A percentile compares a stretch with the other conserved stretches of the same genome.
These are phyloP conservation scores for Meyerozyma elateridarum DNA, from an alignment of 1,139 yeast genomes.

Conservation along the genomic window DNA sequence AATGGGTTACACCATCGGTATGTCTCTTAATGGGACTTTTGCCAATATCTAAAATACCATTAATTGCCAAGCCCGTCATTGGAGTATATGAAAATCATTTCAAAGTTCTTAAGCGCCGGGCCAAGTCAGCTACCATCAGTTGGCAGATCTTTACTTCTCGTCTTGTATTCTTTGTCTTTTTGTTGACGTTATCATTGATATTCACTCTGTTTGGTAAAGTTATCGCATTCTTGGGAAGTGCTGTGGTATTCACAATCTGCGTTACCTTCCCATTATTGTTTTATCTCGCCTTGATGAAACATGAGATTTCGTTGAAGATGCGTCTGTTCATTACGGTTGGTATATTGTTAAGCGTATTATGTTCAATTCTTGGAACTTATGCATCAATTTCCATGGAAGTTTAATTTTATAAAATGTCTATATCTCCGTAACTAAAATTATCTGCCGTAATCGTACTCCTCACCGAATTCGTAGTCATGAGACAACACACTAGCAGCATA, in stretches of 20 bases:
- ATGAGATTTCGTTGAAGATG: slow-evolving; percentile 38
- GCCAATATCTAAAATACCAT: slow-evolving; percentile 39
- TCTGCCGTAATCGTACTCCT: not conserved
- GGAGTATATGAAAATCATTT: slow-evolving; percentile 34
- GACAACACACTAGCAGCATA: slow-evolving; percentile 50
- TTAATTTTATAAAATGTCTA: not conserved
- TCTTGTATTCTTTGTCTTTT: slow-evolving; percentile 18
- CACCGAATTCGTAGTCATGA: slow-evolving; percentile 15
- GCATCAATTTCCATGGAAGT: slow-evolving; percentile 22
- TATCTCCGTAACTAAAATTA: not conserved
- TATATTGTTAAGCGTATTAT: slow-evolving; percentile 38
- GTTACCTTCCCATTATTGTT: slow-evolving; percentile 71
- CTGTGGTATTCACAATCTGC: slow-evolving; percentile 77
- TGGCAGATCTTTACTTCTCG: slow-evolving; percentile 19
- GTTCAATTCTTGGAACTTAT: slow-evolving; percentile 49
- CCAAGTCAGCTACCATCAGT: slow-evolving; percentile 26
- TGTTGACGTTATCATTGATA: slow-evolving; percentile 49
- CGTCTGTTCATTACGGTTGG: slow-evolving; percentile 39
- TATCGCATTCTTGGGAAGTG: slow-evolving; percentile 79
- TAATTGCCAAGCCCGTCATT: slow-evolving; percentile 36
- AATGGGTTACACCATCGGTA: slow-evolving; percentile 25
- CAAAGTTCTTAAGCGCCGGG: too few species aligned
- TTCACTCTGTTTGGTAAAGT: slow-evolving; percentile 79
- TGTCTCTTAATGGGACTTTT: slow-evolving; percentile 36
- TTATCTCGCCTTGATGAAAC: slow-evolving; percentile 54